A percentile compares a stretch with the other conserved stretches of the same genome.
Conservation (phyloP, 2,329 filamentous ascomycete species). For the Diaporthe longicolla region DNA sequence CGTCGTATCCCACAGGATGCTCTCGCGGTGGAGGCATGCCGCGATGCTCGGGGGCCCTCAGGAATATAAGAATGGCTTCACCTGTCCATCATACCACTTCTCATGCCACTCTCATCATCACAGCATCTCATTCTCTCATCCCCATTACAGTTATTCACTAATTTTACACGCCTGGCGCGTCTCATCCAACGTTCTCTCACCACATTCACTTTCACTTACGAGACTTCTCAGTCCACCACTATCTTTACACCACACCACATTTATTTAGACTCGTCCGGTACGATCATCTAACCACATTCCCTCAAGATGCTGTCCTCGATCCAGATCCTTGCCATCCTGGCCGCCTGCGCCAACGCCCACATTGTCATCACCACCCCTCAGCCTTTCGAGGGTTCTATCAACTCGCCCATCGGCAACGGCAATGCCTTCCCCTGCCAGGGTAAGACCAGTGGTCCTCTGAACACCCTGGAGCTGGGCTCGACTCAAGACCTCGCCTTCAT, state of each 20-base stretch:
- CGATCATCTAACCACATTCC: conserved; percentile 25
- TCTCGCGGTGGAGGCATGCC: neutral
- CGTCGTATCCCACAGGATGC: conserved; percentile 22
- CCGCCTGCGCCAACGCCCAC: conserved; percentile 28
- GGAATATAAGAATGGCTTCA: conserved; percentile 19
- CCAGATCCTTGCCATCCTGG: conserved; percentile 33
- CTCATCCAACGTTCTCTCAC: conserved; percentile 17
- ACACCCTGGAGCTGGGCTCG: conserved; percentile 75
- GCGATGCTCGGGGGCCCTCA: neutral
- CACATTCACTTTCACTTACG: conserved; percentile 22
- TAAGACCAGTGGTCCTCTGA: conserved; percentile 49
- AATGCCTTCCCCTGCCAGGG: conserved; percentile 25
- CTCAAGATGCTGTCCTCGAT: conserved; percentile 35
- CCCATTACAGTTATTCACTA: conserved; percentile 26
- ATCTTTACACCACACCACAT: conserved; percentile 22
- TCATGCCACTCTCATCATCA: conserved; percentile 29
- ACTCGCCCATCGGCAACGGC: conserved; percentile 15
- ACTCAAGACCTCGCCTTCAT: conserved; percentile 72
- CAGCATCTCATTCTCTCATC: conserved; percentile 11
- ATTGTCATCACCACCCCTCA: conserved; percentile 14
- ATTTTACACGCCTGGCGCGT: conserved; percentile 33
- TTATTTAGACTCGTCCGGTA: conserved; percentile 26
- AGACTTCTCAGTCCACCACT: conserved; percentile 25
- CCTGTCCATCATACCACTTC: conserved; percentile 16
- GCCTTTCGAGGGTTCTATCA: neutral